phyloP scores from a whole-genome alignment of 257 asterid species.

The Euphrasia confusa region DNA sequence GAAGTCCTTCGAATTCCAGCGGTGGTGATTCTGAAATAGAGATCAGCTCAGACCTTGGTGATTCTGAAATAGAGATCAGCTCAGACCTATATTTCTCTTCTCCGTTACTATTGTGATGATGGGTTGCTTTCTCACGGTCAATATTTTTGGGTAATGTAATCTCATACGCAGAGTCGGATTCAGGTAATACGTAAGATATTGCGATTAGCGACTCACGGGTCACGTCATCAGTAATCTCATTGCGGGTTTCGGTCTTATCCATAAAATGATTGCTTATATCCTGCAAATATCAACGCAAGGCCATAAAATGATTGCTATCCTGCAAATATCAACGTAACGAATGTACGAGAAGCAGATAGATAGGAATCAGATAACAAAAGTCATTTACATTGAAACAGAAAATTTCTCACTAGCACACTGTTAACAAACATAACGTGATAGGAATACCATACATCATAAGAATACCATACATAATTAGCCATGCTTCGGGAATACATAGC shows the following conservation, averaged over 20 bases:
- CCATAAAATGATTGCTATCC: neutral
- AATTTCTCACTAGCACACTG: too few species aligned
- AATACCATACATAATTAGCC: too few species aligned
- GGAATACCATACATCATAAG: too few species aligned
- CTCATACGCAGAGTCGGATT: neutral
- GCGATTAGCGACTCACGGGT: constrained; percentile 3
- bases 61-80: neutral
- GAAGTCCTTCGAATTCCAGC: neutral
- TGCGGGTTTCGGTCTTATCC: neutral
- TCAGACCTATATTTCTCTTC: neutral
- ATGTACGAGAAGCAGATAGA: neutral
- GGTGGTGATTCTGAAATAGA: neutral
- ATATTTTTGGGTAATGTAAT: neutral
- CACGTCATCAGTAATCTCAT: neutral
- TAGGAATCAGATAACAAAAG: too few species aligned
- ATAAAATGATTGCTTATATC: neutral
- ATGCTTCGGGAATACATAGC: too few species aligned
- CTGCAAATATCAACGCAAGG: neutral
- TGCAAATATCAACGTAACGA: neutral
- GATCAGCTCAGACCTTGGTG: neutral
- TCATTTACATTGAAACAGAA: too few species aligned
- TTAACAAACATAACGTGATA: too few species aligned
- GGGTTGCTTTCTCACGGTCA: neutral
- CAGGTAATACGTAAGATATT: neutral
- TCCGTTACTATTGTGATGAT: neutral